Percentiles rank a stretch among this genome's conserved stretches.
Conservation (phyloP, 2,329 filamentous ascomycete species). For the Talaromyces pinophilus region DNA sequence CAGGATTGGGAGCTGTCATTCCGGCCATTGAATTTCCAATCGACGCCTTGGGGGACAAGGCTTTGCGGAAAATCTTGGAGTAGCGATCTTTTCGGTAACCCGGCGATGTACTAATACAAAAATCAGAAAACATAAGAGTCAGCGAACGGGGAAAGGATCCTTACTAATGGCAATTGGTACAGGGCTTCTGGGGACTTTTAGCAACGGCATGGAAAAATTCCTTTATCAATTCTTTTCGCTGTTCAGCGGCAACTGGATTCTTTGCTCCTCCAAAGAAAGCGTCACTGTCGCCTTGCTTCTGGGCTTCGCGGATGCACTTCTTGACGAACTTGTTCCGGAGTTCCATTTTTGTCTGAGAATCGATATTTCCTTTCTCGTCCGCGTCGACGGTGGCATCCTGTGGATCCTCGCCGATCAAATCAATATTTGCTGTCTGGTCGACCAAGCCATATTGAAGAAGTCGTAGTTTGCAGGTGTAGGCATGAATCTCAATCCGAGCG, state of each 20-base stretch:
- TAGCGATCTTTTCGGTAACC: slow-evolving; percentile 84
- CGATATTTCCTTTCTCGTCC: slow-evolving; percentile 59
- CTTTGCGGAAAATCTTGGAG: slow-evolving; percentile 90
- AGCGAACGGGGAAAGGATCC: slow-evolving; percentile 26
- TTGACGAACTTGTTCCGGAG: slow-evolving; percentile 70
- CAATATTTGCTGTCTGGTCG: slow-evolving; percentile 64
- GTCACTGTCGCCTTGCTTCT: slow-evolving; percentile 47
- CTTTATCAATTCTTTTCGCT: slow-evolving; percentile 73
- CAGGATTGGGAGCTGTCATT: slow-evolving; percentile 69
- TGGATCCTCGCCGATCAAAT: slow-evolving; percentile 56
- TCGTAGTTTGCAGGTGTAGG: slow-evolving; percentile 79
- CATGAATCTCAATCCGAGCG: slow-evolving; percentile 72
- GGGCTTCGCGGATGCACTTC: slow-evolving; percentile 65
- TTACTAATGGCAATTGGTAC: slow-evolving; percentile 63
- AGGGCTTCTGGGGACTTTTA: slow-evolving; percentile 62
- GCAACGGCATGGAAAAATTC: slow-evolving; percentile 76
- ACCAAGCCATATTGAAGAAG: slow-evolving; percentile 83
- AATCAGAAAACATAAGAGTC: slow-evolving; percentile 26
- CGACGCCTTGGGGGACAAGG: slow-evolving; percentile 72
- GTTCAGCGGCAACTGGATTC: slow-evolving; percentile 79
- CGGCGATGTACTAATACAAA: slow-evolving; percentile 66
- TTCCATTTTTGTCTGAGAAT: slow-evolving; percentile 54
- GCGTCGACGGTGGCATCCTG: slow-evolving; percentile 55
- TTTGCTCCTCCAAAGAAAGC: slow-evolving; percentile 59
- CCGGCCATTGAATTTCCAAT: slow-evolving; percentile 71